Conservation (phyloP, 2,329 filamentous ascomycete genomes). For the Talaromyces sp. region DNA sequence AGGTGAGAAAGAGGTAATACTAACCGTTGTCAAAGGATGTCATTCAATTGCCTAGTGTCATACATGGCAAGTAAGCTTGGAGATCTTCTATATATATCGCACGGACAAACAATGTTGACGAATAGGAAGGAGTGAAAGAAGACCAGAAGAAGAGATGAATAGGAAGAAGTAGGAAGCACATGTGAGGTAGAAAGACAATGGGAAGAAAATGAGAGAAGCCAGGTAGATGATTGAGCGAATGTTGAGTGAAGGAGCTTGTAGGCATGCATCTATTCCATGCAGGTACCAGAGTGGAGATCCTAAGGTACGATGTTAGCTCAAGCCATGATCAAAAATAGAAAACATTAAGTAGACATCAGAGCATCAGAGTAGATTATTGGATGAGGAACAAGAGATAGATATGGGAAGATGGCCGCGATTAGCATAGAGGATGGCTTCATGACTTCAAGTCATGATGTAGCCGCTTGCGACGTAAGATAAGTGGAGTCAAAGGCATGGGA, state of each 20-base stretch:
- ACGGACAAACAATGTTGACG: neutral
- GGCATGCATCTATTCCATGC: constrained; percentile 2
- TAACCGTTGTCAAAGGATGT: neutral
- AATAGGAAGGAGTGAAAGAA: constrained; percentile 3
- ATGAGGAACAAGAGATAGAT: neutral
- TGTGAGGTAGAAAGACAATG: neutral
- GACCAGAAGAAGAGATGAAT: neutral
- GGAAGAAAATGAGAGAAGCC: neutral
- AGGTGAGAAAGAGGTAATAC: neutral
- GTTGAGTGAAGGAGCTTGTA: neutral
- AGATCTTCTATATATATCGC: constrained; percentile 14
- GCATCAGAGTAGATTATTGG: neutral
- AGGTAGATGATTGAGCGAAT: neutral
- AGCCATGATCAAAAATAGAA: constrained; percentile 4
- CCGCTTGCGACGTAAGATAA: neutral
- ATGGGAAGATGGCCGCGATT: neutral
- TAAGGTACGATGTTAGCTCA: constrained; percentile 2
- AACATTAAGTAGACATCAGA: neutral
- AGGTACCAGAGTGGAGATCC: constrained; percentile 10
- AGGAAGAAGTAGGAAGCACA: neutral
- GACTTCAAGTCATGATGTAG: neutral
- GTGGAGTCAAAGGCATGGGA: neutral
- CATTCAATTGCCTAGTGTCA: neutral
- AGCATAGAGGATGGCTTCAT: neutral
- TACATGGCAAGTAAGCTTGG: neutral